Evolutionary conservation across 1,284 basidiomycete species (phyloP), one percentile per base, ranked within the genome.

Genomic region (Omphalotus olearius): DNA sequence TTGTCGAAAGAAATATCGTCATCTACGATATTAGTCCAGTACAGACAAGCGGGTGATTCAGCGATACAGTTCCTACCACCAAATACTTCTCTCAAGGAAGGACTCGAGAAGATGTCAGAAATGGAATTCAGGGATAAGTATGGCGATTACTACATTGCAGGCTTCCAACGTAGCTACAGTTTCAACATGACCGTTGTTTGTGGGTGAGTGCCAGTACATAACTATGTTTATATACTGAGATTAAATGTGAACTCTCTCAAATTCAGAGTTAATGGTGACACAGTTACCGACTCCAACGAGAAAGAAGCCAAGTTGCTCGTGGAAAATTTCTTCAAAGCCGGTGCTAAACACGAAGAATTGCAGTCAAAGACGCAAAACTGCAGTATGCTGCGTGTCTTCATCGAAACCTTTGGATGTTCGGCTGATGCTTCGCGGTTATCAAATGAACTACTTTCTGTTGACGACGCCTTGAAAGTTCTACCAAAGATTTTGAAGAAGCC

Each of bases 61-160:
- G 41, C 52, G 18, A 18, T 42, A 14, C 51, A 59, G 23, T 59
- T 42, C 14, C 39, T 60, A 26, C 56, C 55, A 6, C 26, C 44
- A 6, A 38, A 7, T 33, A 47, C 57, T 2, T 28, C 16, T 18
- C 43, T 60, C 37, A 51, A 52, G 53, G 26, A 47, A 20, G 56
- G 55, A 10, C 28, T 60, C 6, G 35, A 44, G 50, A 45, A 55
- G 6, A 48, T 59, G 16, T 26, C 54, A 6, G 54, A 53, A 5
- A 28, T 38, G 6, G 57, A 54, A 1, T 60, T 60, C 20, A 43
- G 57, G 42, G 51, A 54, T 6, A 18, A 42, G 38, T 60, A 52
- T 53, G 59, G 59, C 6, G 57, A 60, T 48, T 60, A 60, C 41
- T 60, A 59, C 41, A 55, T 60, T 20, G 59, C 57, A 2, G 59